Evolutionary conservation across 306 rosid genomes (phyloP), one percentile per base, ranked within the genome.

Genomic region (Datisca glomerata): DNA sequence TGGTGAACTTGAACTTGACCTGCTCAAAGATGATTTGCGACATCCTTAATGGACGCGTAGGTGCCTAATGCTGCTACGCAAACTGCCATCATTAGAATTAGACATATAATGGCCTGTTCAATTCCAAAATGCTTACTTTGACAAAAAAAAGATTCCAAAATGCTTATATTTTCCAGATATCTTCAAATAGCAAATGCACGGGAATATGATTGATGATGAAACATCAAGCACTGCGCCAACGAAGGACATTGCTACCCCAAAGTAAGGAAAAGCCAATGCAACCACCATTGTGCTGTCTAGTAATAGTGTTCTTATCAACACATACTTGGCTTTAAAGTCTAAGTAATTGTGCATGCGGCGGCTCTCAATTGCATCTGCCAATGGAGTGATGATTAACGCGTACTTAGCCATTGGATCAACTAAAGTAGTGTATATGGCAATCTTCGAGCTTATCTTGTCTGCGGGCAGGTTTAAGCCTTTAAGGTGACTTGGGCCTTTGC

Each of bases 391-490:
- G 8, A 25, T 17, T 8, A 45, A 3, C 1, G 51, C 36, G 10
- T 45, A 45, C 36, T 45, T 45, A 4, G 23, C 5, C 1, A 41
- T 0, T 9, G 45, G 24, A 19, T 11, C 20, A 19, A 41, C 12
- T 8, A 41, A 14, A 11, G 49, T 44, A 11, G 51, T 45, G 36
- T 27, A 45, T n/a, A 45, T 45, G 24, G 51, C 51, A 7, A 45
- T 27, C 13, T 45, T 25, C 5, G 51, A 22, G 7, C 38, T 45
- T 2, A 45, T 5, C 10, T 15, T 27, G 13, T 15, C 7, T 9
- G 36, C 5, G 8, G 51, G 51, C 5, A 45, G 23, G 29, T 15
- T 45, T 12, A 45, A 11, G n/a, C n/a, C n/a, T n/a, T n/a, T n/a
- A n/a, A n/a, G n/a, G n/a, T n/a, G n/a, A 31, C 35, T 31, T 31